These are phyloP conservation scores for Priceomyces castillae DNA, from an alignment of 805 yeast genomes.

Conservation along the genomic window DNA sequence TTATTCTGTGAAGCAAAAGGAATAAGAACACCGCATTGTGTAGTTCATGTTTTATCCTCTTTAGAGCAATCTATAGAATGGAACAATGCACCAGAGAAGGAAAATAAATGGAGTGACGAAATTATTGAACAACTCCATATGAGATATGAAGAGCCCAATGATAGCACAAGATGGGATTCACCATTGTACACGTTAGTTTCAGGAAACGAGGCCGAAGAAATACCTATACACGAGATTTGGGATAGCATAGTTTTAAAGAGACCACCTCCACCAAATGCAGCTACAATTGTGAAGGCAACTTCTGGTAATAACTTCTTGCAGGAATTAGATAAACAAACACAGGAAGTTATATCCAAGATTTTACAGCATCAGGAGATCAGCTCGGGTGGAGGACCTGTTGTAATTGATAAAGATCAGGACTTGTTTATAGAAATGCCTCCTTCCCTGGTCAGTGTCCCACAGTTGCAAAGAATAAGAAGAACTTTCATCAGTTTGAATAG, in stretches of 20 bases:
- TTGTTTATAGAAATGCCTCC: constrained; percentile 62
- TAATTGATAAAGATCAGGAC: constrained; percentile 44
- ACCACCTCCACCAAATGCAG: constrained; percentile 76
- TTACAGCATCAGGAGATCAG: constrained; percentile 59
- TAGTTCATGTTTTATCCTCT: constrained; percentile 75
- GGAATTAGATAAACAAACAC: constrained; percentile 71
- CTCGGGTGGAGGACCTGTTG: constrained; percentile 47
- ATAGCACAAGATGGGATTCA: constrained; percentile 86
- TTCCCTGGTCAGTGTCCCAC: constrained; percentile 61
- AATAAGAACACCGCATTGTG: constrained; percentile 74
- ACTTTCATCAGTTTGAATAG: constrained; percentile 79
- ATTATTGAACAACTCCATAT: constrained; percentile 67
- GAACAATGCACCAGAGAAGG: constrained; percentile 41
- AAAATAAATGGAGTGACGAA: constrained; percentile 60
- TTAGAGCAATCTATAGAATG: constrained; percentile 58
- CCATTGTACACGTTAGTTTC: constrained; percentile 74
- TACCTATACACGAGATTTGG: constrained; percentile 70
- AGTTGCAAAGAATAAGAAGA: constrained; percentile 78
- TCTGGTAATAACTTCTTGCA: constrained; percentile 72
- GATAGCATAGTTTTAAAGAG: constrained; percentile 56
- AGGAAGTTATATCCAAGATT: constrained; percentile 58
- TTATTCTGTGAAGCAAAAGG: constrained; percentile 91
- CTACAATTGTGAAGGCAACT: constrained; percentile 80
- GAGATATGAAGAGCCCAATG: constrained; percentile 93
- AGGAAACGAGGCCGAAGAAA: constrained; percentile 44